These are phyloP conservation scores for Bolboschoenus planiculmis DNA, from an alignment of 176 grass and related monocot genomes.

Conservation along the genomic window DNA sequence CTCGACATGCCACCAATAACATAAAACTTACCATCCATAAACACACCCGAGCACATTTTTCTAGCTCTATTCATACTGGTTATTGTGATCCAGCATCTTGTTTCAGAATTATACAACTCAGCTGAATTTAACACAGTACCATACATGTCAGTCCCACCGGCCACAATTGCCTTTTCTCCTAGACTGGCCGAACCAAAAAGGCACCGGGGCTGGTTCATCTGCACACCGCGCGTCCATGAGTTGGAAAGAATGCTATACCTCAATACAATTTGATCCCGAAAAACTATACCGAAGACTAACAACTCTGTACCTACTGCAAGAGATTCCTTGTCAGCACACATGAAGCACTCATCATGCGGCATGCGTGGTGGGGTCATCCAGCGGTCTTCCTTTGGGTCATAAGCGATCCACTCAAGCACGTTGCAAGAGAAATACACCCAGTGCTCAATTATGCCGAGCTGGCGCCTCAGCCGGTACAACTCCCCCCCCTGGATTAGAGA, in stretches of 20 bases:
- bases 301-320: constrained; percentile 68
- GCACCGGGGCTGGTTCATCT: constrained; percentile 52
- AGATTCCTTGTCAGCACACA: constrained; percentile 59
- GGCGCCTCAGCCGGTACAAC: constrained; percentile 47
- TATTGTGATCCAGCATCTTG: constrained; percentile 46
- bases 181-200: constrained; percentile 68
- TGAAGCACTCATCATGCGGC: constrained; percentile 44
- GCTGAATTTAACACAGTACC: constrained; percentile 45
- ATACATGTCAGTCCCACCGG: constrained; percentile 43
- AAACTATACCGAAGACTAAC: constrained; percentile 53
- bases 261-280: constrained; percentile 47
- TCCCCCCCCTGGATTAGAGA: constrained; percentile 46
- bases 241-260: constrained; percentile 86
- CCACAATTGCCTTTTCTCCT: constrained; percentile 58
- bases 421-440: constrained; percentile 86
- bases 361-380: constrained; percentile 72
- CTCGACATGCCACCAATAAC: constrained; percentile 55
- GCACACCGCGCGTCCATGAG: constrained; percentile 47
- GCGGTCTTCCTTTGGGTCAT: constrained; percentile 44
- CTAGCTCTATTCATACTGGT: constrained; percentile 52
- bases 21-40: constrained; percentile 80
- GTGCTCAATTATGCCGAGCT: constrained; percentile 50
- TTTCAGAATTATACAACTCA: constrained; percentile 72
- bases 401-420: constrained; percentile 60
- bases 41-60: constrained; percentile 63